Evolutionary conservation across 2,329 filamentous ascomycete species (phyloP).

Genomic region (Ophiostoma sp.): DNA sequence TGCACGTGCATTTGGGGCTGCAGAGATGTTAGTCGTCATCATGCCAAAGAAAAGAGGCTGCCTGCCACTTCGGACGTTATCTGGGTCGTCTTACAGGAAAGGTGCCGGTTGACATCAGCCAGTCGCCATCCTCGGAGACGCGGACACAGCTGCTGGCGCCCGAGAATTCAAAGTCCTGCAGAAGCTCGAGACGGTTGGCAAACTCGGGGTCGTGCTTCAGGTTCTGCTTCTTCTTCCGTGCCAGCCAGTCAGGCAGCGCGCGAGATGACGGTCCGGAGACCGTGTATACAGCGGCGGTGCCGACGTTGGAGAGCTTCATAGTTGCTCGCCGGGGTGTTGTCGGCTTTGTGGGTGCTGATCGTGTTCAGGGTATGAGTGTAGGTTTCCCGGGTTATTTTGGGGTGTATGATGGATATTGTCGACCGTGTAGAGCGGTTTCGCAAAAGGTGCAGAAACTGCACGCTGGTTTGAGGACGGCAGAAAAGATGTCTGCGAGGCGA

Average conservation of each 20-base stretch:
- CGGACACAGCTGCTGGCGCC: constrained; percentile 74
- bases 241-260: constrained; percentile 91
- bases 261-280: constrained; percentile 85
- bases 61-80: too few species aligned
- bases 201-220: constrained; percentile 91
- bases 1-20: constrained; percentile 80
- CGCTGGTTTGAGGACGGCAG: neutral
- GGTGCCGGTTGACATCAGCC: constrained; percentile 89
- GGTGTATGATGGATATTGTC: too few species aligned
- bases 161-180: constrained; percentile 97
- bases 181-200: constrained; percentile 84
- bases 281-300: constrained; percentile 56
- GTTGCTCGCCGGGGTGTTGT: neutral
- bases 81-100: constrained; percentile 45
- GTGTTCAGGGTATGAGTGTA: too few species aligned
- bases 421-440: too few species aligned
- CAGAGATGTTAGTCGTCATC: neutral
- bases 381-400: too few species aligned
- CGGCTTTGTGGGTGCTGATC: too few species aligned
- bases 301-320: constrained; percentile 29
- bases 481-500: neutral
- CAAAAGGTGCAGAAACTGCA: constrained; percentile 7
- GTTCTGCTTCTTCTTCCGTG: constrained; percentile 79
- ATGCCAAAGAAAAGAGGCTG: too few species aligned
- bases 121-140: constrained; percentile 90